Percentiles rank a stretch among this genome's conserved stretches.
Conservation (phyloP, 306 rosid species). For the Vachellia pachyceras region DNA sequence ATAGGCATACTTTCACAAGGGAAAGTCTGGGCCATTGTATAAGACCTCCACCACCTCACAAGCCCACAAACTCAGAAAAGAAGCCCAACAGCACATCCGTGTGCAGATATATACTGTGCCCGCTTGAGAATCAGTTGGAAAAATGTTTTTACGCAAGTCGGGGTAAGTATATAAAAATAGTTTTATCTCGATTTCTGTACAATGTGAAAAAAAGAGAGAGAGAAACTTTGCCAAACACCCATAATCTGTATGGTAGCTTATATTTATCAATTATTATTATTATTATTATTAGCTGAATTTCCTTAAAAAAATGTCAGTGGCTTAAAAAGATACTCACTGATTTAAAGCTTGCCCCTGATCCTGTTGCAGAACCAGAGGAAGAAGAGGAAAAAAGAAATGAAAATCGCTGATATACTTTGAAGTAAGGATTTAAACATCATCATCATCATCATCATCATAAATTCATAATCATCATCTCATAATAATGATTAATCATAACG, state of each 20-base stretch:
- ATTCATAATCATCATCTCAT: too few relatives aligned
- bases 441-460: too few relatives aligned
- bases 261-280: constrained; percentile 4
- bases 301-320: constrained; percentile 21
- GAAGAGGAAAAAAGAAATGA: neutral
- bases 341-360: constrained; percentile 79
- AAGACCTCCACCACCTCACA: neutral
- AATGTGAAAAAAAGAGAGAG: too few relatives aligned
- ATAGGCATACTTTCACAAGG: neutral
- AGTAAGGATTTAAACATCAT: neutral
- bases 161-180: constrained; percentile 3
- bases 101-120: too few relatives aligned
- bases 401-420: neutral
- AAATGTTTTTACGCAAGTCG: too few relatives aligned
- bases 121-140: too few relatives aligned
- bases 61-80: neutral
- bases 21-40: neutral
- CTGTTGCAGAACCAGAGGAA: constrained; percentile 67
- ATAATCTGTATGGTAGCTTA: neutral
- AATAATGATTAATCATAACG: too few relatives aligned
- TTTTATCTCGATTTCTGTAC: too few relatives aligned
- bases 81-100: neutral
- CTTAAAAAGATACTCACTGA: constrained; percentile 55
- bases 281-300: neutral
- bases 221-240: too few relatives aligned